Conservation (phyloP, 176 grass and related monocot species). For the Aechmea fasciata region DNA sequence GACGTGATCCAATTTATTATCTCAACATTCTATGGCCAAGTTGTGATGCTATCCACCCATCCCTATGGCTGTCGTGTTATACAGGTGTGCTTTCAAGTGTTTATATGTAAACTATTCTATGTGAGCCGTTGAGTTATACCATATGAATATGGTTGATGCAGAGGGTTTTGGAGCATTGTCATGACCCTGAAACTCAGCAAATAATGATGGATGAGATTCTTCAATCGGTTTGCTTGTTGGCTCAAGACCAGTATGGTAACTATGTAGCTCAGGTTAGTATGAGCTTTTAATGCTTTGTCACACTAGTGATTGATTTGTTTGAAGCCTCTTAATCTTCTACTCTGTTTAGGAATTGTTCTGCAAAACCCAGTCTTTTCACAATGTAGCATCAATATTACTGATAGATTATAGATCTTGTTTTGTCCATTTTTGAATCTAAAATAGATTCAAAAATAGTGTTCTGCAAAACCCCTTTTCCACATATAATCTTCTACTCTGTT, state of each 20-base stretch:
- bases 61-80: constrained; percentile 80
- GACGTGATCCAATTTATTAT: constrained; percentile 70
- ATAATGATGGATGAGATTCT: constrained; percentile 57
- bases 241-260: constrained; percentile 28
- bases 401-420: too few relatives aligned
- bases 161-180: constrained; percentile 75
- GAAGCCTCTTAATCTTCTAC: not conserved
- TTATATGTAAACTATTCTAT: not conserved
- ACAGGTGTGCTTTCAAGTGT: constrained; percentile 33
- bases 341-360: too few relatives aligned
- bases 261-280: constrained; percentile 23
- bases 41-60: constrained; percentile 71
- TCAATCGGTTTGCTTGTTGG: constrained; percentile 25
- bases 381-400: too few relatives aligned
- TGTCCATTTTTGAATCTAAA: too few relatives aligned
- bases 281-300: not conserved
- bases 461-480: too few relatives aligned
- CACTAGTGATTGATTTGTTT: not conserved
- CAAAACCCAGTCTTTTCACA: too few relatives aligned
- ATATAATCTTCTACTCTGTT: too few relatives aligned
- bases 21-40: constrained; percentile 74
- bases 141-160: constrained; percentile 17
- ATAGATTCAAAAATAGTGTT: too few relatives aligned
- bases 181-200: constrained; percentile 61
- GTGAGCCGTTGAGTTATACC: not conserved